Percentiles rank a stretch among this genome's conserved stretches.
Conservation (phyloP, 2,329 filamentous ascomycete species). For the Alternaria sp. region DNA sequence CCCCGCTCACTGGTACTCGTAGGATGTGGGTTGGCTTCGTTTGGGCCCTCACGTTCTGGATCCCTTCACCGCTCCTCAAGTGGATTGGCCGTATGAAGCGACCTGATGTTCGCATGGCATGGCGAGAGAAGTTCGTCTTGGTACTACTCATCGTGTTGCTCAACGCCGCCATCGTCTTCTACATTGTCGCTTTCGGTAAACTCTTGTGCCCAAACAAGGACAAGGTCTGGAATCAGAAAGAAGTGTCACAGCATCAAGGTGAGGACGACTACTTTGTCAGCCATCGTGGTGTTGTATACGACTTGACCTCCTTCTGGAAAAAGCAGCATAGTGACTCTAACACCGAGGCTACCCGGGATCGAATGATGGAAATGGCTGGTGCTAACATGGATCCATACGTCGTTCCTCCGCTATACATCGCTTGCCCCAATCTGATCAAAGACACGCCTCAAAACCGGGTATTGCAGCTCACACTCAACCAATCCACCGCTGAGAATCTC, state of each 20-base stretch:
- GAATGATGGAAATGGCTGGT: slow-evolving; percentile 82
- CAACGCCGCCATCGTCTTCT: slow-evolving; percentile 86
- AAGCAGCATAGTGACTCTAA: slow-evolving; percentile 78
- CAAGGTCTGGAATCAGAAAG: slow-evolving; percentile 79
- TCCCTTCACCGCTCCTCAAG: slow-evolving; percentile 83
- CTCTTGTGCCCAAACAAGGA: slow-evolving; percentile 89
- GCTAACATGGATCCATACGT: slow-evolving; percentile 86
- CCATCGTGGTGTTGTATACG: slow-evolving; percentile 87
- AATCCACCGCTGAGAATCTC: slow-evolving; percentile 54
- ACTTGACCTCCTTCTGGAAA: slow-evolving; percentile 87
- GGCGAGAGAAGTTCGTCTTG: slow-evolving; percentile 92
- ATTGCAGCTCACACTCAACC: slow-evolving; percentile 68
- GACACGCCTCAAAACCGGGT: slow-evolving; percentile 51
- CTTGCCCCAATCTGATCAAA: slow-evolving; percentile 76
- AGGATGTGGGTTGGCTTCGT: slow-evolving; percentile 81
- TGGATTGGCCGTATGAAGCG: slow-evolving; percentile 93
- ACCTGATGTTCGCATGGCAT: slow-evolving; percentile 94
- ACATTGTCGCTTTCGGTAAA: slow-evolving; percentile 85
- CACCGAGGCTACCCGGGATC: slow-evolving; percentile 63
- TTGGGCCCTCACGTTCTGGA: slow-evolving; percentile 91
- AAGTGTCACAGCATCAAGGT: slow-evolving; percentile 75
- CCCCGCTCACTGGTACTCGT: slow-evolving; percentile 67
- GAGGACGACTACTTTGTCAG: slow-evolving; percentile 83
- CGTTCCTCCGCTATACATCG: slow-evolving; percentile 73
- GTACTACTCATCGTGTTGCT: slow-evolving; percentile 79